A percentile compares a stretch with the other conserved stretches of the same genome.
Conservation (phyloP, 371 early-diverging fungal species). For the Rhizomucor miehei region DNA sequence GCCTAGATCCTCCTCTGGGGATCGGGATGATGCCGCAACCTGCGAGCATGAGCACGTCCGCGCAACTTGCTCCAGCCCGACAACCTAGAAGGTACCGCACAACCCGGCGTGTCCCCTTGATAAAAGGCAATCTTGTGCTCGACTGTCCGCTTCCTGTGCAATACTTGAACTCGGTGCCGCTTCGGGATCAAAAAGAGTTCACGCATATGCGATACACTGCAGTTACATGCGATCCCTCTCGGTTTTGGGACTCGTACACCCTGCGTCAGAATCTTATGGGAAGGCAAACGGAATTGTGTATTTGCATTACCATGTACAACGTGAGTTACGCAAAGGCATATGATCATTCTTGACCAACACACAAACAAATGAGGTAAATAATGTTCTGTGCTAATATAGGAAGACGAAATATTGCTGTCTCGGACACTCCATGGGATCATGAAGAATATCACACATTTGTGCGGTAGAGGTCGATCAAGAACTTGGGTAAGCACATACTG, state of each 20-base stretch:
- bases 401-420: constrained; percentile 83
- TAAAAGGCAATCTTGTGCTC: constrained; percentile 68
- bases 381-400: constrained; percentile 33
- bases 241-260: constrained; percentile 75
- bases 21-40: background rate
- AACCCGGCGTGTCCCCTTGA: constrained; percentile 49
- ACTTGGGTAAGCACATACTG: constrained; percentile 32
- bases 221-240: constrained; percentile 75
- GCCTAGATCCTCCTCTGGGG: no score
- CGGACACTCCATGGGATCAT: constrained; percentile 82
- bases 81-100: constrained; percentile 17
- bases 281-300: constrained; percentile 78
- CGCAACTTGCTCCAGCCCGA: constrained; percentile 12
- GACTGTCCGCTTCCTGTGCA: constrained; percentile 70
- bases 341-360: background rate
- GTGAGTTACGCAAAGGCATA: constrained; percentile 36
- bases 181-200: constrained; percentile 60
- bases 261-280: constrained; percentile 73
- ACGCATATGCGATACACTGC: constrained; percentile 77
- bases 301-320: constrained; percentile 93
- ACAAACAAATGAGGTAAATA: no score
- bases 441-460: constrained; percentile 86
- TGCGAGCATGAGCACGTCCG: background rate
- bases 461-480: constrained; percentile 65
- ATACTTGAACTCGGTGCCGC: constrained; percentile 53